Conservation (phyloP, 495 filamentous ascomycete species). For the Hapsidospora chrysogenum region DNA sequence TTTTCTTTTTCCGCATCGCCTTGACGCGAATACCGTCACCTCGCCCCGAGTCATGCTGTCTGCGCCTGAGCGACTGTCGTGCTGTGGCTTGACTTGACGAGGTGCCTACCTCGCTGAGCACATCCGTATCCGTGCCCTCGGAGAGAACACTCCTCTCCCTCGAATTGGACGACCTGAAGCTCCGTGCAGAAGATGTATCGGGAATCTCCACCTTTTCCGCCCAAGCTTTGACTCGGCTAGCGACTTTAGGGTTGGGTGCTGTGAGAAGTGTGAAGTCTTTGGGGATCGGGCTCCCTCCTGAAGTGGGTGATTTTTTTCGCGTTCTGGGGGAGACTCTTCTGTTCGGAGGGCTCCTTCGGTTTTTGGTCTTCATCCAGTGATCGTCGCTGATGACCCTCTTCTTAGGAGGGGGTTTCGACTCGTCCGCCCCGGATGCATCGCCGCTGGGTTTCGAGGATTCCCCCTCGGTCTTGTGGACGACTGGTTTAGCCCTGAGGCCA, state of each 20-base stretch:
- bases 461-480: slow-evolving; percentile 3
- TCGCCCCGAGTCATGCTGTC: slow-evolving; percentile 5
- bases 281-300: slow-evolving; percentile 22
- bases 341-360: slow-evolving; percentile 27
- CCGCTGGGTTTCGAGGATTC: no score
- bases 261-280: slow-evolving; percentile 34
- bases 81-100: slow-evolving; percentile 11
- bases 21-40: slow-evolving; percentile 19
- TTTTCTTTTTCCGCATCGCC: slow-evolving; percentile 8
- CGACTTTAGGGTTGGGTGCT: slow-evolving; percentile 28
- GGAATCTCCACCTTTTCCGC: slow-evolving; percentile 24
- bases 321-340: no score
- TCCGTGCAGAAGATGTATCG: slow-evolving; percentile 8
- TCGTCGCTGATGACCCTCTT: slow-evolving; percentile 71
- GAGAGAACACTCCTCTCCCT: not conserved
- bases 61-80: slow-evolving; percentile 10
- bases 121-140: not conserved
- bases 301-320: no score
- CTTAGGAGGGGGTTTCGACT: slow-evolving; percentile 28
- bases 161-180: not conserved
- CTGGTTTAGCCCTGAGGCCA: slow-evolving; percentile 10
- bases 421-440: slow-evolving; percentile 8
- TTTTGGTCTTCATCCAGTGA: slow-evolving; percentile 48
- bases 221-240: slow-evolving; percentile 37
- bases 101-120: not conserved